A percentile compares a stretch with the other conserved stretches of the same genome.
These are phyloP conservation scores for Hamigera avellanea DNA, from an alignment of 495 filamentous ascomycete species.

Conservation along the genomic window DNA sequence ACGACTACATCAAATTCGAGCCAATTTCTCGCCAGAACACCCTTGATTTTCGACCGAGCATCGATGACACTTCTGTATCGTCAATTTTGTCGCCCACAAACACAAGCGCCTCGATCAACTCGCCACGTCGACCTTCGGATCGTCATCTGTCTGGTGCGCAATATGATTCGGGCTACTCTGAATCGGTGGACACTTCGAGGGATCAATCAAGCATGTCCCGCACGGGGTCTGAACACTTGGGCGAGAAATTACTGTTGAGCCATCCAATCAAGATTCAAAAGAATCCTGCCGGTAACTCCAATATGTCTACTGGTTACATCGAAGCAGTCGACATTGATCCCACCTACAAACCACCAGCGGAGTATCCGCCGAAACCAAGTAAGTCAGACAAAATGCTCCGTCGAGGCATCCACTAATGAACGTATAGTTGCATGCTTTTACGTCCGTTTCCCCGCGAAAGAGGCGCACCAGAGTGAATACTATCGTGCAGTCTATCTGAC, in stretches of 20 bases:
- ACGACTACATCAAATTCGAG: constrained; percentile 48
- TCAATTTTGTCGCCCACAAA: constrained; percentile 55
- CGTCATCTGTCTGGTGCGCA: constrained; percentile 3
- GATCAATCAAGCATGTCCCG: constrained; percentile 5
- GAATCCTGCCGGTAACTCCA: constrained; percentile 30
- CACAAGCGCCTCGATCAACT: constrained; percentile 37
- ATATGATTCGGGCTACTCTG: constrained; percentile 16
- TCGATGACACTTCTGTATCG: constrained; percentile 30
- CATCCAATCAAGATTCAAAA: constrained; percentile 37
- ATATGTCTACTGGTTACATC: constrained; percentile 60
- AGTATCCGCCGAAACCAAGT: constrained; percentile 58
- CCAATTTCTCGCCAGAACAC: constrained; percentile 36
- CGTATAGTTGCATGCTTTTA: constrained; percentile 76
- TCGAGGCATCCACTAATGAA: constrained; percentile 6
- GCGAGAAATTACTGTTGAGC: constrained; percentile 10
- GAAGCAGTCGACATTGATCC: constrained; percentile 85
- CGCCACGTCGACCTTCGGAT: constrained; percentile 15
- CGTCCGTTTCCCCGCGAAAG: constrained; percentile 47
- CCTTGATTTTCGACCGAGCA: constrained; percentile 47
- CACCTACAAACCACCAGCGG: constrained; percentile 68
- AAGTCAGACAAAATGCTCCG: constrained; percentile 16
- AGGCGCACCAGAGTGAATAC: constrained; percentile 46
- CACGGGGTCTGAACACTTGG: constrained; percentile 7
- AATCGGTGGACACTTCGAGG: constrained; percentile 6
- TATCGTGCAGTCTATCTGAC: constrained; percentile 83